Percentiles rank a stretch among this genome's conserved stretches.
Evolutionary conservation across 495 filamentous ascomycete species (phyloP).

Genomic region (Hamigera avellanea): DNA sequence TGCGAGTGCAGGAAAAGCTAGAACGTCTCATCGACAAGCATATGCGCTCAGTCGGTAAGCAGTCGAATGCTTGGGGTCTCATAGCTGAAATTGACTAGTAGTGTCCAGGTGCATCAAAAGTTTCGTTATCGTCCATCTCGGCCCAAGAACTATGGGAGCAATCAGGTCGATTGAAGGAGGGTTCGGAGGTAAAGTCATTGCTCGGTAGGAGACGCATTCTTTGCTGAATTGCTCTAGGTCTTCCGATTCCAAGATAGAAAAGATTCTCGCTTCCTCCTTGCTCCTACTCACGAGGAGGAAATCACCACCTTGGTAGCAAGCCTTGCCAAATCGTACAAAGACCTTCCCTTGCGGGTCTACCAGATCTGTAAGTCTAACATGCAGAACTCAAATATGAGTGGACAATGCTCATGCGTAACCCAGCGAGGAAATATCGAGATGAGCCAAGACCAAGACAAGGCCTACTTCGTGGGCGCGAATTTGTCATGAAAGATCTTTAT

Average conservation of each 20-base stretch:
- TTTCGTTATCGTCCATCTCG: conserved; percentile 81
- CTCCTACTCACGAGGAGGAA: conserved; percentile 95
- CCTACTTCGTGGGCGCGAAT: conserved; percentile 81
- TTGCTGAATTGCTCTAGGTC: conserved; percentile 35
- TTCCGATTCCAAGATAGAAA: conserved; percentile 76
- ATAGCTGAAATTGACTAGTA: conserved; percentile 9
- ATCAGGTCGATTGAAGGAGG: conserved; percentile 45
- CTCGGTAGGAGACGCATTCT: background rate
- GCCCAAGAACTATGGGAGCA: conserved; percentile 74
- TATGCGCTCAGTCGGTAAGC: conserved; percentile 65
- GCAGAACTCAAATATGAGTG: background rate
- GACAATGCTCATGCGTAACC: conserved; percentile 6
- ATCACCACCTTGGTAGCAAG: conserved; percentile 70
- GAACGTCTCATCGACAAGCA: conserved; percentile 78
- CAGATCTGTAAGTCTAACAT: conserved; percentile 61
- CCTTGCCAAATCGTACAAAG: conserved; percentile 72
- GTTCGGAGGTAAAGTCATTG: conserved; percentile 45
- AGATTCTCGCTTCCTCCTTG: conserved; percentile 60
- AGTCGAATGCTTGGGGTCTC: background rate
- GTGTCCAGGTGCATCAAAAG: conserved; percentile 68
- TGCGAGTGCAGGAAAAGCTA: conserved; percentile 80
- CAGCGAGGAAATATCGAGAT: conserved; percentile 88
- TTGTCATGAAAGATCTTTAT: conserved; percentile 97
- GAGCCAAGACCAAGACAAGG: conserved; percentile 82
- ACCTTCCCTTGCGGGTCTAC: conserved; percentile 77